Base-by-base conservation (phyloP, 2,329 filamentous ascomycete genomes). In the Tolypocladium ovalisporum region DNA sequence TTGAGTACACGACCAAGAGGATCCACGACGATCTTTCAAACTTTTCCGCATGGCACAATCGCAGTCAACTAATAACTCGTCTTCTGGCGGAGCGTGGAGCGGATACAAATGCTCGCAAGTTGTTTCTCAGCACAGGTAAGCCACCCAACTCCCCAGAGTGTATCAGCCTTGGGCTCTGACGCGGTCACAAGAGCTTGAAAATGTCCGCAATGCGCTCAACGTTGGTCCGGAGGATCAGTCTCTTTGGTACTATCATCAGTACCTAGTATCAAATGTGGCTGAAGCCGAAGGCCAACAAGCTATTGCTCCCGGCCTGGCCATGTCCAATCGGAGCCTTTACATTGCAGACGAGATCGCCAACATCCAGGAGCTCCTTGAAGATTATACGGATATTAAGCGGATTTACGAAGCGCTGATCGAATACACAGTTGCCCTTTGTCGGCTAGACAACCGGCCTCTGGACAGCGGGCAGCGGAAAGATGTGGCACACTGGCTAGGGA, bases 221-320 rank as follows among this genome's bases (percentile, higher is more conserved):
- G 89, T 90, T 40, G 92, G 95, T 58, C 91, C 93, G 0, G 91
- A 96, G 64, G 93, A 97, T 68, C 93, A 97, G 68, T 96, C 91
- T 22, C 79, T 97, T 7, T 99, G 94, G 92, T 96, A 95, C 71
- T 97, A 99, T 68, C 91, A 97, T 70, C 88, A 94, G 64, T 96
- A 87, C 66, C 76, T 97, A 58, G 84, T 97, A 74, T 81, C 85
- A 59, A 87, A 86, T 66, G 76, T 88, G 64, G 75, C 80, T 55
- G 78, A 76, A 65, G 75, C 73, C 54, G 75, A 69, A 17, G 73
- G 76, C 17, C 67, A 74, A 3, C 74, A 79, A 24, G 81, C 81
- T 12, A 87, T 96, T 63, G 80, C 85, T 17, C 83, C 84, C 0
- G 77, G 82, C 40, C 73, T 96, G 35, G 79, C 79, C 1, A 68